Evolutionary conservation across 2,329 filamentous ascomycete genomes (phyloP).

Genomic region (Cercospora sp.): DNA sequence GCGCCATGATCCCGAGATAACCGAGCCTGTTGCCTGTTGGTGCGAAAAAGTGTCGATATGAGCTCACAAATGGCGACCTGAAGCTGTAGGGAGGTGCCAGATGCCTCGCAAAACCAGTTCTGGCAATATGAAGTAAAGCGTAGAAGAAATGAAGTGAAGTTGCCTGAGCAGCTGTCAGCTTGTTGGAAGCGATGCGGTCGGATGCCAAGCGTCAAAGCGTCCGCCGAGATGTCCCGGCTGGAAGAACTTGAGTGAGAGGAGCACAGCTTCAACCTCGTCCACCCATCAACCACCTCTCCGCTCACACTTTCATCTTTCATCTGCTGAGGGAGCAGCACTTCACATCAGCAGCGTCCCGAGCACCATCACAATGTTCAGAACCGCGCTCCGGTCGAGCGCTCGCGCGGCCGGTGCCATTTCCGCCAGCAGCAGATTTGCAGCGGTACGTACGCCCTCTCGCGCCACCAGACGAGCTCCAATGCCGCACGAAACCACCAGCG

Average conservation of each 20-base stretch:
- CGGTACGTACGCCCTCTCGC: conserved; percentile 68
- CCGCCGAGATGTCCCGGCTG: conserved; percentile 9
- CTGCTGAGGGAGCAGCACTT: conserved; percentile 36
- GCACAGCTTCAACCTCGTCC: conserved; percentile 18
- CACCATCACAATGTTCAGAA: conserved; percentile 80
- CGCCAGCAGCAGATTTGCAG: conserved; percentile 86
- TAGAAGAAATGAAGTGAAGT: conserved; percentile 12
- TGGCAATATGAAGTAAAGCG: not conserved
- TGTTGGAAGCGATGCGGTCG: conserved; percentile 4
- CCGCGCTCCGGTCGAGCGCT: conserved; percentile 94
- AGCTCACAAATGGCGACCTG: not conserved
- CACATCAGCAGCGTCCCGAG: conserved; percentile 44
- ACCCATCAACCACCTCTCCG: conserved; percentile 31
- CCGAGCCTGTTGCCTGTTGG: not conserved
- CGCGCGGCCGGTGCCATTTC: conserved; percentile 92
- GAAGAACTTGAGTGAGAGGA: conserved; percentile 12
- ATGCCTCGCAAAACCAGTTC: not conserved
- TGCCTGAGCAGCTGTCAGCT: not conserved
- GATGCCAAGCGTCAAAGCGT: not conserved
- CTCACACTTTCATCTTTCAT: conserved; percentile 30
- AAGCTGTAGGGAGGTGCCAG: not conserved
- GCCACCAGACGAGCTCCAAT: conserved; percentile 49
- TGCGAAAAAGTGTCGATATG: not conserved
- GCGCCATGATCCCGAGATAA: conserved; percentile 45
- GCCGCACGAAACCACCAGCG: conserved; percentile 34